A percentile compares a stretch with the other conserved stretches of the same genome.
phyloP scores from a whole-genome alignment of 1,139 yeast species.

The Pichia terricola region DNA sequence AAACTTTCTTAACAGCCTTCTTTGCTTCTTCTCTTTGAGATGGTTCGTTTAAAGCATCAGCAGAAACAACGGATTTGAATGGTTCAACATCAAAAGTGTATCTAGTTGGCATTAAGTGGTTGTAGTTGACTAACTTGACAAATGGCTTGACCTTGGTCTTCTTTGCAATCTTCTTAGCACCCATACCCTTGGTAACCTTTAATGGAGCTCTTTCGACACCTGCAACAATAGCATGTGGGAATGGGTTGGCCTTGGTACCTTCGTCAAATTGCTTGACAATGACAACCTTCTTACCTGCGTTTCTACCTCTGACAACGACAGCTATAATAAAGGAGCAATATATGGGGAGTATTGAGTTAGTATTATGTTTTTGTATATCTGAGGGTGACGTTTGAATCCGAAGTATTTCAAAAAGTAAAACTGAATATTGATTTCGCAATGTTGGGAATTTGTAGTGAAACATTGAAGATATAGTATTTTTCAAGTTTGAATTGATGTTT shows the following conservation, averaged over 20 bases:
- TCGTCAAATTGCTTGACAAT: slow-evolving; percentile 98
- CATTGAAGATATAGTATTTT: too few species aligned
- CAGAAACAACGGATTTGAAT: slow-evolving; percentile 83
- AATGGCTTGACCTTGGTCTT: slow-evolving; percentile 99
- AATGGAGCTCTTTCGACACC: slow-evolving; percentile 99
- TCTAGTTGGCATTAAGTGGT: slow-evolving; percentile 99
- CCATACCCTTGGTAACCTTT: slow-evolving; percentile 92
- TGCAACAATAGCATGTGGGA: slow-evolving; percentile 99
- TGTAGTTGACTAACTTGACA: slow-evolving; percentile 98
- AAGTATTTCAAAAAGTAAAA: too few species aligned
- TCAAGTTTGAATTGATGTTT: too few species aligned
- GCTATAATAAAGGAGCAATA: slow-evolving; percentile 37
- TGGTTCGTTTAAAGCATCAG: slow-evolving; percentile 96
- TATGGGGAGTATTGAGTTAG: too few species aligned
- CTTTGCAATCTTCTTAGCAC: slow-evolving; percentile 94
- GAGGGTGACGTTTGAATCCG: too few species aligned
- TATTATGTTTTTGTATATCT: too few species aligned
- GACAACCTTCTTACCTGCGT: slow-evolving; percentile 99
- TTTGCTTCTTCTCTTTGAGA: slow-evolving; percentile 98
- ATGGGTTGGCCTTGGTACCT: slow-evolving; percentile 97
- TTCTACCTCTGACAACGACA: slow-evolving; percentile 99
- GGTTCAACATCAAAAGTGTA: slow-evolving; percentile 96
- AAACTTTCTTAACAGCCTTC: slow-evolving; percentile 98
- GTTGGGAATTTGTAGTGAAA: too few species aligned
- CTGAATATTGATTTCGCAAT: too few species aligned